A percentile compares a stretch with the other conserved stretches of the same genome.
phyloP scores from a whole-genome alignment of 2,329 filamentous ascomycete species.

The Fusarium pseudocircinatum region DNA sequence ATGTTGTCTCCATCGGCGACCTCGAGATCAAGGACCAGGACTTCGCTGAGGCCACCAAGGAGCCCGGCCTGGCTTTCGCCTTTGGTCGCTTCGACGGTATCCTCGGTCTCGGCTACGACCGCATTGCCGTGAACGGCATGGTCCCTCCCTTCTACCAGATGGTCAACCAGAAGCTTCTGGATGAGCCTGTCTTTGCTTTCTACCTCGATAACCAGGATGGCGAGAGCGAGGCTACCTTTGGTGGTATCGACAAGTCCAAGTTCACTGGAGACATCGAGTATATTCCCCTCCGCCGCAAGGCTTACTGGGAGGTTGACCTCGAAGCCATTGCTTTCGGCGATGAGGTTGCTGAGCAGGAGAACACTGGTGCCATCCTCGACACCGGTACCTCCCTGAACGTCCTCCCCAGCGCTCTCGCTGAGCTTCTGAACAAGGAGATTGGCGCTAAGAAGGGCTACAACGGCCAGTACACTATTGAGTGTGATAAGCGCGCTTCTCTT shows the following conservation, averaged over 20 bases:
- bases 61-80: slow-evolving; percentile 96
- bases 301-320: slow-evolving; percentile 99
- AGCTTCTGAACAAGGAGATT: slow-evolving; percentile 97
- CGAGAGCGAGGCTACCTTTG: slow-evolving; percentile 88
- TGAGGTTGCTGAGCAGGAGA: slow-evolving; percentile 86
- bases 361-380: slow-evolving; percentile 96
- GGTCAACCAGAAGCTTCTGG: slow-evolving; percentile 87
- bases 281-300: slow-evolving; percentile 96
- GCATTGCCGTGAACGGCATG: slow-evolving; percentile 96
- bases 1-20: slow-evolving; percentile 87
- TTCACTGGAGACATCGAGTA: slow-evolving; percentile 87
- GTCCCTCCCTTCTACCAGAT: slow-evolving; percentile 97
- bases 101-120: slow-evolving; percentile 91
- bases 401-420: slow-evolving; percentile 88
- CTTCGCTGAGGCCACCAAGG: slow-evolving; percentile 94
- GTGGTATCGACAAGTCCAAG: slow-evolving; percentile 85
- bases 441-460: slow-evolving; percentile 98
- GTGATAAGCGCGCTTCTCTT: slow-evolving; percentile 80
- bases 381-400: slow-evolving; percentile 98
- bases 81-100: slow-evolving; percentile 99
- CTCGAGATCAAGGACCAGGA: slow-evolving; percentile 87
- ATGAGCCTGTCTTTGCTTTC: slow-evolving; percentile 95
- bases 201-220: slow-evolving; percentile 82
- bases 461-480: slow-evolving; percentile 96
- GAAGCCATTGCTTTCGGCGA: slow-evolving; percentile 91